Evolutionary conservation across 2,329 filamentous ascomycete species (phyloP).

Genomic region (Epichloe festucae): DNA sequence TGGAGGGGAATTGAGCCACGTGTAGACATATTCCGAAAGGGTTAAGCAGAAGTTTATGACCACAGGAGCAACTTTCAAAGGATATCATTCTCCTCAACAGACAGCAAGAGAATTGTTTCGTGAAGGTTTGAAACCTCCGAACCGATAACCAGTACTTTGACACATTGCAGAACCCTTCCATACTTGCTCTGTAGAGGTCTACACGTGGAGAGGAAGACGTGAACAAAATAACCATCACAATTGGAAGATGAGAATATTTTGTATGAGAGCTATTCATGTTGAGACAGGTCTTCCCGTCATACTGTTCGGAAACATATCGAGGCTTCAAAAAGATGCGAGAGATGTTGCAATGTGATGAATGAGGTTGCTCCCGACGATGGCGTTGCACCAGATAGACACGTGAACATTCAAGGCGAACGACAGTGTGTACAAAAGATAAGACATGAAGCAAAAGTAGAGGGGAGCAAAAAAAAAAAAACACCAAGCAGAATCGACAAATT

Average conservation of each 20-base stretch:
- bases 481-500: background rate
- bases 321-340: background rate
- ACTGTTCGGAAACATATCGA: background rate
- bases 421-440: background rate
- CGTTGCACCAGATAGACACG: background rate
- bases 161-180: too few species aligned
- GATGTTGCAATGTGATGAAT: background rate
- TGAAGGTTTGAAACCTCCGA: too few species aligned
- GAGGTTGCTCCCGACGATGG: background rate
- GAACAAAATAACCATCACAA: too few species aligned
- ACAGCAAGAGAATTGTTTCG: too few species aligned
- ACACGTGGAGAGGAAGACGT: too few species aligned
- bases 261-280: background rate
- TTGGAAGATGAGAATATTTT: too few species aligned
- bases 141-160: too few species aligned
- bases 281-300: background rate
- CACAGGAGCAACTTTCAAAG: background rate
- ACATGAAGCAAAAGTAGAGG: background rate
- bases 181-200: too few species aligned
- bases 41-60: background rate
- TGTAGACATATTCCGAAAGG: background rate
- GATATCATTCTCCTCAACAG: too few species aligned
- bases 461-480: background rate
- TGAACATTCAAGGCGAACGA: background rate
- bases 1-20: background rate